Evolutionary conservation across 2,329 filamentous ascomycete genomes (phyloP), one percentile per base, ranked within the genome.

Genomic region (Hypoxylon sp.): DNA sequence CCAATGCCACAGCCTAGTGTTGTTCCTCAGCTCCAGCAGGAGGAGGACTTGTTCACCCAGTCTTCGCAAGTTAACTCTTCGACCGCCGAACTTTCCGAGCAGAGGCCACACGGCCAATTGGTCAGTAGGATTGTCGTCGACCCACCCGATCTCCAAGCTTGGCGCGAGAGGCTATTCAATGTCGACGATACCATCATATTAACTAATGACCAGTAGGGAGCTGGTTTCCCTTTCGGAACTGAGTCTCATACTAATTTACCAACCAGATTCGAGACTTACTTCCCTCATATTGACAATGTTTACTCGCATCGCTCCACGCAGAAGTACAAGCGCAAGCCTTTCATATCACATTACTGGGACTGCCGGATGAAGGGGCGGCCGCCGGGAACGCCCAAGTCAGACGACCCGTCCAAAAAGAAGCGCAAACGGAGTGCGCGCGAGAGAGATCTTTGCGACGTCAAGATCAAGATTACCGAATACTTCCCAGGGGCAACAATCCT

Each of bases 251-350:
- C 58, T 67, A 63, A 67, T 62, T 62, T 50, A 52, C 48, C 54
- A 24, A 46, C 32, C 72, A 93, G 91, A 75, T 94, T 92, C 76
- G 88, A 93, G 75, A 93, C 88, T 6, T 95, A 94, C 79, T 94
- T 94, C 75, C 92, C 92, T 0, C 92, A 94, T 79, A 86, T 95
- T 72, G 92, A 94, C 82, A 94, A 94, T 77, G 88, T 94, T 73
- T 95, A 94, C 80, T 94, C 92, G 27, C 92, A 94, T 80, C 90
- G 92, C 68, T 94, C 92, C 1, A 94, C 92, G 2, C 92, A 94
- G 77, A 86, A 86, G 59, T 93, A 94, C 79, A 94, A 94, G 81
- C 90, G 91, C 74, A 93, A 93, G 74, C 90, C 91, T n/a, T 93
- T 94, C 72, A 85, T 93, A 60, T 93, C 91, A 1, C 92, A 94